Percentiles rank a stretch among this genome's conserved stretches.
These are phyloP conservation scores for Phialophora chinensis DNA, from an alignment of 2,329 filamentous ascomycete species.

Conservation along the genomic window DNA sequence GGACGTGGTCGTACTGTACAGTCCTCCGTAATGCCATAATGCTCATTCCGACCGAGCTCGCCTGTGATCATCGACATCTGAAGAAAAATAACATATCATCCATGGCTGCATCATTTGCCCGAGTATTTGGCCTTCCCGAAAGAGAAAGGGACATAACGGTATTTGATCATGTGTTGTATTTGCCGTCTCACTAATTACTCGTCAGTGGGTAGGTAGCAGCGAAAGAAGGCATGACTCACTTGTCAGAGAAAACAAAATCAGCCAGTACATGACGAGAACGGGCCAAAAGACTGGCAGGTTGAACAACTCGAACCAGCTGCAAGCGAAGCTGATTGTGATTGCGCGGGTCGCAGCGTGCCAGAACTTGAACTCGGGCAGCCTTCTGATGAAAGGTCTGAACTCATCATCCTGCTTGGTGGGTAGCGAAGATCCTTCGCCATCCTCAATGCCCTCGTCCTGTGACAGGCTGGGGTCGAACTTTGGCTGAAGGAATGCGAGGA, in stretches of 20 bases:
- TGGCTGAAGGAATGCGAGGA: conserved; percentile 96
- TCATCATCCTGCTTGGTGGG: conserved; percentile 97
- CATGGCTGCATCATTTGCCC: conserved; percentile 24
- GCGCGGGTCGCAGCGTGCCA: conserved; percentile 96
- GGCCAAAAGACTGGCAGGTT: conserved; percentile 99
- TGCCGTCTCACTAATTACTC: conserved; percentile 84
- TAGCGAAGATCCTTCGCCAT: conserved; percentile 75
- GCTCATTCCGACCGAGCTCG: conserved; percentile 1
- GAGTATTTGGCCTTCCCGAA: conserved; percentile 85
- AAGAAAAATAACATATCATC: conserved; percentile 1
- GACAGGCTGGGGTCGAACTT: conserved; percentile 99
- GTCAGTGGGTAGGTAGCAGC: conserved; percentile 19
- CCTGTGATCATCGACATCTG: background rate
- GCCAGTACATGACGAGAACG: conserved; percentile 96
- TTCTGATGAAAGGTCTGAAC: conserved; percentile 94
- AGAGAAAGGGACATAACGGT: conserved; percentile 94
- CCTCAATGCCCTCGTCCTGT: conserved; percentile 94
- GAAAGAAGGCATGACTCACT: conserved; percentile 67
- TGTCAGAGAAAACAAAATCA: conserved; percentile 93
- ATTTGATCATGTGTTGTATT: conserved; percentile 99
- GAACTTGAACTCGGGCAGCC: conserved; percentile 99
- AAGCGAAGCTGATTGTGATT: conserved; percentile 79
- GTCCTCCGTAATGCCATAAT: conserved; percentile 13
- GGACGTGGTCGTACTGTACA: conserved; percentile 13
- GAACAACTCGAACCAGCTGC: conserved; percentile 93